These are phyloP conservation scores for Trichoderma aggressivum DNA, from an alignment of 2,329 filamentous ascomycete species.

Conservation along the genomic window DNA sequence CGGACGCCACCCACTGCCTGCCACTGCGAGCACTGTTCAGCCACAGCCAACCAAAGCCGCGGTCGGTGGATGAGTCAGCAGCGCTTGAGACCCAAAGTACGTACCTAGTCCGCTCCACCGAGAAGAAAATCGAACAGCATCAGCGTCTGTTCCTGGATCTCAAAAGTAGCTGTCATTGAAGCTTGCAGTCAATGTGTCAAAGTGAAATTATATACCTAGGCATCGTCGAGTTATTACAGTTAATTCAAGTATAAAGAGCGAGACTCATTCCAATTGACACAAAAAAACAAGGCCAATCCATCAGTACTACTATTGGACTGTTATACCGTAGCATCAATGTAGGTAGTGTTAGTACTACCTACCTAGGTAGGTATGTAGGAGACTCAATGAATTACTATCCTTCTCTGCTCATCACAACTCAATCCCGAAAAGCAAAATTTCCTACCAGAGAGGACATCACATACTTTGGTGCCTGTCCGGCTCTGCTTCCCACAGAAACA, in stretches of 20 bases:
- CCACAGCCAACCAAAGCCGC: constrained; percentile 19
- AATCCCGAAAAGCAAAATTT: constrained; percentile 46
- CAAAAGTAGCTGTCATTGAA: not conserved
- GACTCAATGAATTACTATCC: too few species aligned
- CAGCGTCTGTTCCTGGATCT: not conserved
- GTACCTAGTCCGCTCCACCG: not conserved
- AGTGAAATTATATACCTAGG: not conserved
- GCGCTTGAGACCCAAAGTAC: not conserved
- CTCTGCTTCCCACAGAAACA: constrained; percentile 77
- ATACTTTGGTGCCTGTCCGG: constrained; percentile 89
- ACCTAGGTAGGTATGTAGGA: too few species aligned
- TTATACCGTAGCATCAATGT: not conserved
- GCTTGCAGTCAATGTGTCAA: not conserved
- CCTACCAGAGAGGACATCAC: constrained; percentile 69
- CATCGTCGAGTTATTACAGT: not conserved
- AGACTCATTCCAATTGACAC: not conserved
- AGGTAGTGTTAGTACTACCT: too few species aligned
- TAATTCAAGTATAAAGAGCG: not conserved
- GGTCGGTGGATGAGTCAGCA: not conserved
- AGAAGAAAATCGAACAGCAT: not conserved
- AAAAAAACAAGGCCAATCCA: not conserved
- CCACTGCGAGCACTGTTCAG: constrained; percentile 9
- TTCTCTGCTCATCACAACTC: not conserved
- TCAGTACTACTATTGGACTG: not conserved
- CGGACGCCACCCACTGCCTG: not conserved